Evolutionary conservation across 345 rosid genomes (phyloP).

Genomic region (Moringa oleifera): DNA sequence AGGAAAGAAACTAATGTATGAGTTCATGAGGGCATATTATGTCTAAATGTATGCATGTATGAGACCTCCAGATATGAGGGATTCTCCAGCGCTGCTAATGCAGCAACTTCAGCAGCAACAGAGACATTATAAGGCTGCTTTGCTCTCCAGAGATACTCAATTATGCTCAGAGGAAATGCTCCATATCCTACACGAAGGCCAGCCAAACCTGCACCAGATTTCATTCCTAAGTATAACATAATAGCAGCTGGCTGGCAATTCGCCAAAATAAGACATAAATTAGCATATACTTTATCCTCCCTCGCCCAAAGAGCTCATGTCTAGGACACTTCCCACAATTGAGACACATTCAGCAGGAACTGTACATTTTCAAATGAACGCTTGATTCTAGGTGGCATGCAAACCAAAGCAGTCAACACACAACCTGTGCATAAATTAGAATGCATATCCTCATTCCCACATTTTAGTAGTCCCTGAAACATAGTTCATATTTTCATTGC

Average conservation of each 20-base stretch:
- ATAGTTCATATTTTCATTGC: too few relatives aligned
- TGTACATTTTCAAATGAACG: too few relatives aligned
- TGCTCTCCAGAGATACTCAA: conserved; percentile 89
- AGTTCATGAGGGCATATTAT: too few relatives aligned
- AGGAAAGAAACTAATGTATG: conserved; percentile 15
- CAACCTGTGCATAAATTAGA: too few relatives aligned
- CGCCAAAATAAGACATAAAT: not conserved
- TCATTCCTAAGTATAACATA: not conserved
- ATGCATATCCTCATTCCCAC: too few relatives aligned
- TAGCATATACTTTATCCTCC: not conserved
- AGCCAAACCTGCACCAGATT: conserved; percentile 59
- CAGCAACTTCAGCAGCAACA: conserved; percentile 91
- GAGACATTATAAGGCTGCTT: conserved; percentile 96
- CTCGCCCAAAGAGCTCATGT: too few relatives aligned
- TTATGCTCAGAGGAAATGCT: conserved; percentile 82
- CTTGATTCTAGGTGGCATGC: too few relatives aligned
- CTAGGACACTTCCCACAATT: too few relatives aligned
- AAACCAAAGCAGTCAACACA: too few relatives aligned
- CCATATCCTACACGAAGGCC: conserved; percentile 96
- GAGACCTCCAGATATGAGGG: conserved; percentile 63
- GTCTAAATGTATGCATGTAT: not conserved
- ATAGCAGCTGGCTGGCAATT: not conserved
- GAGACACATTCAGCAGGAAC: too few relatives aligned
- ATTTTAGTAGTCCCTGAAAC: too few relatives aligned
- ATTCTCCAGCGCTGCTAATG: conserved; percentile 78